Conservation (phyloP, 768 basidiomycete species). For the Lepiota brunneoincarnata region DNA sequence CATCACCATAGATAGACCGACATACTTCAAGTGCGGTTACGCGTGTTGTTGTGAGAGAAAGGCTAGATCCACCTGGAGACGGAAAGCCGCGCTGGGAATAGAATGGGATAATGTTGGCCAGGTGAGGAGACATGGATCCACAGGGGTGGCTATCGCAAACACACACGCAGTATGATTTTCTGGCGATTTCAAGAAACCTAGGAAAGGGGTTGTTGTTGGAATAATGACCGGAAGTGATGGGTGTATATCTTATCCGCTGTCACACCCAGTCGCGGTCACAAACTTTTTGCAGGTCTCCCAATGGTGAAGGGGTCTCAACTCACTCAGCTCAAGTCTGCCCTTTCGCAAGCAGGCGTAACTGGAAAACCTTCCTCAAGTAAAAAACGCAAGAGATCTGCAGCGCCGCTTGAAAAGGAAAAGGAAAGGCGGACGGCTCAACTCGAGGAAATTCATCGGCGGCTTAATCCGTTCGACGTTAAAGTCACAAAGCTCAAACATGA, state of each 20-base stretch:
- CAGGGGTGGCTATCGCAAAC: background rate
- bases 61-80: conserved; percentile 23
- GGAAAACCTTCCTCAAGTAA: conserved; percentile 51
- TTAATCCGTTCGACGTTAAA: conserved; percentile 94
- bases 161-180: no score
- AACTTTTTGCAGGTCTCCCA: conserved; percentile 18
- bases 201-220: background rate
- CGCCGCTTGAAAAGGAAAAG: conserved; percentile 69
- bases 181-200: no score
- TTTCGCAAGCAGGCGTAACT: conserved; percentile 77
- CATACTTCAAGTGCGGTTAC: conserved; percentile 68
- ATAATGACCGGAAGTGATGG: no score
- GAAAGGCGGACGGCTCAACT: conserved; percentile 79
- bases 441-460: conserved; percentile 75
- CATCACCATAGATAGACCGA: conserved; percentile 64
- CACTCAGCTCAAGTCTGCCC: conserved; percentile 83
- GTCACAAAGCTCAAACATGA: conserved; percentile 92
- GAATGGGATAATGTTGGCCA: conserved; percentile 19
- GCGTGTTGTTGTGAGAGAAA: conserved; percentile 44
- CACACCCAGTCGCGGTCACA: conserved; percentile 20
- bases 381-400: conserved; percentile 63
- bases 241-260: conserved; percentile 13
- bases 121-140: conserved; percentile 2
- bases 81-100: conserved; percentile 12
- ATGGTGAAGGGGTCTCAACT: conserved; percentile 91